Evolutionary conservation across 345 rosid species (phyloP).

Genomic region (Nasturtium officinale): DNA sequence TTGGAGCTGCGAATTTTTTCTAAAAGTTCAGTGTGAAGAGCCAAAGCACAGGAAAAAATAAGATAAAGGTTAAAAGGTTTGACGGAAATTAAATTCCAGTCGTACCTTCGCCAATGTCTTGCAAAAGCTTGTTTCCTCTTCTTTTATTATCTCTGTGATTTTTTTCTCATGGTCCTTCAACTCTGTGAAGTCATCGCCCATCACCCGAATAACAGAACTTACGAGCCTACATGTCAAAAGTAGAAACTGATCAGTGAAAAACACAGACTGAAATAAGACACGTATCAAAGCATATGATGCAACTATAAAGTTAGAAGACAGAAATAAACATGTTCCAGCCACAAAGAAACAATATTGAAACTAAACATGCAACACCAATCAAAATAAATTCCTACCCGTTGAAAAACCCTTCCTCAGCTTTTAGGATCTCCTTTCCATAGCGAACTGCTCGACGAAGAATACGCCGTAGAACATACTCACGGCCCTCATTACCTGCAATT

Average conservation of each 20-base stretch:
- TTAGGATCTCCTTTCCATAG: conserved; percentile 85
- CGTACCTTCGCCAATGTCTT: conserved; percentile 82
- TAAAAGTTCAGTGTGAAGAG: not conserved
- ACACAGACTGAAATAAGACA: not conserved
- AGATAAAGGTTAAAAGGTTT: not conserved
- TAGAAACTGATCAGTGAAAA: conserved; percentile 20
- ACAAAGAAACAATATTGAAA: conserved; percentile 3
- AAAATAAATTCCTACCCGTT: conserved; percentile 62
- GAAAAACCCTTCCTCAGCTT: conserved; percentile 91
- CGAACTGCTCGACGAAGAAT: conserved; percentile 98
- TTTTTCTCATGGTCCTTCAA: conserved; percentile 74
- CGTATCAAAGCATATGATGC: not conserved
- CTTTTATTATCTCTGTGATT: conserved; percentile 70
- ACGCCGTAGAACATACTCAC: conserved; percentile 93
- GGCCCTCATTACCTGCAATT: conserved; percentile 87
- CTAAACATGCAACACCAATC: not conserved
- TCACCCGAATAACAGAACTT: conserved; percentile 63
- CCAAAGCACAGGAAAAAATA: not conserved
- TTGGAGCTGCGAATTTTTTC: not conserved
- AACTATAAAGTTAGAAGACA: not conserved
- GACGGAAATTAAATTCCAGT: not conserved
- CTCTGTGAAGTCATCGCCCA: conserved; percentile 89
- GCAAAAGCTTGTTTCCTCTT: conserved; percentile 93
- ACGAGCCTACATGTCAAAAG: conserved; percentile 63
- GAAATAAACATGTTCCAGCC: not conserved